Evolutionary conservation across 306 rosid species (phyloP).

Genomic region (Corylus americana): DNA sequence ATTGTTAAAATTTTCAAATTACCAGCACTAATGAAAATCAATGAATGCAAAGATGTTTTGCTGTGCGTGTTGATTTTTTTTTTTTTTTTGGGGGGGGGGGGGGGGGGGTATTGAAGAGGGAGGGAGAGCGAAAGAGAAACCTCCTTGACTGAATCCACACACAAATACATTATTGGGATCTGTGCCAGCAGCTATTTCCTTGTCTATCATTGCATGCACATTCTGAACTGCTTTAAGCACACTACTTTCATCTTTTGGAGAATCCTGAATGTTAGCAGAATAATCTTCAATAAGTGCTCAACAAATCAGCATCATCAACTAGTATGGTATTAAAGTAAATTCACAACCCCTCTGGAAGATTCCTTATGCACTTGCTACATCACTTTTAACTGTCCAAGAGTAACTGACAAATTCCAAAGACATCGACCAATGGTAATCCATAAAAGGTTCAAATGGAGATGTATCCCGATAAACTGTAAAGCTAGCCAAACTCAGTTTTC

Average conservation of each 20-base stretch:
- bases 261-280: conserved; percentile 47
- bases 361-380: neutral
- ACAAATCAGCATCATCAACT: conserved; percentile 19
- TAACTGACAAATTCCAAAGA: neutral
- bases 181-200: conserved; percentile 77
- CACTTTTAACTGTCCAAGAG: neutral
- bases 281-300: conserved; percentile 7
- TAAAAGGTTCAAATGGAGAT: neutral
- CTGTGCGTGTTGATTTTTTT: neutral
- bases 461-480: neutral
- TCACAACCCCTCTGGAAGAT: neutral
- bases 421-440: neutral
- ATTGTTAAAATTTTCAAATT: conserved; percentile 12
- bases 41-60: neutral
- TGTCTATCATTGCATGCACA: conserved; percentile 82
- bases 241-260: conserved; percentile 65
- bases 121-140: conserved; percentile 35
- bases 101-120: neutral
- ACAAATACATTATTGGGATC: conserved; percentile 73
- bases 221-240: conserved; percentile 73
- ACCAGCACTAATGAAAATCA: conserved; percentile 5
- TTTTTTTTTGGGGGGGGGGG: conserved; percentile 1
- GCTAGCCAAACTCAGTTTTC: neutral
- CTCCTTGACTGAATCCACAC: conserved; percentile 98
- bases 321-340: conserved; percentile 6